phyloP scores from a whole-genome alignment of 768 basidiomycete species.

The Dacryopinax spathularia region DNA sequence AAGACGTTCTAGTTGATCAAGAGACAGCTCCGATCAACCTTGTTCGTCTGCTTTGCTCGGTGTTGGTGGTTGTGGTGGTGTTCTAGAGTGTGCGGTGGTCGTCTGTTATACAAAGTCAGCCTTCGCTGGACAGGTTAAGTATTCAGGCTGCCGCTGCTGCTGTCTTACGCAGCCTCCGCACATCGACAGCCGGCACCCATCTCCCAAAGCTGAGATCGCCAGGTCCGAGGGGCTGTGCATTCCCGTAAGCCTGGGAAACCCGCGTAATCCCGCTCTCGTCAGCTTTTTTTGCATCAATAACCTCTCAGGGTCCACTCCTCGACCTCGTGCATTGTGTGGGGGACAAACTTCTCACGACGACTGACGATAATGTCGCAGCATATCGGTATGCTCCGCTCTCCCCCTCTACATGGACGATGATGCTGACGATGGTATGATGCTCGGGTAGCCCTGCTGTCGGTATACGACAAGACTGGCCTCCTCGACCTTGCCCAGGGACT shows the following conservation, averaged over 20 bases:
- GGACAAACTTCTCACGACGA: background rate
- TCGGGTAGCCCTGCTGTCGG: conserved; percentile 67
- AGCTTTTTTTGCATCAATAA: background rate
- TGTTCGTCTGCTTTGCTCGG: background rate
- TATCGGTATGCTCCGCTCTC: background rate
- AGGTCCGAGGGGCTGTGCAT: too few species aligned
- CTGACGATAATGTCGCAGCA: background rate
- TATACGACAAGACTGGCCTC: conserved; percentile 89
- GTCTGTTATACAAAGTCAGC: too few species aligned
- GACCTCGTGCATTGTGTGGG: too few species aligned
- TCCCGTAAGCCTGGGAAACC: too few species aligned
- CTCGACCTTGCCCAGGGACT: conserved; percentile 82
- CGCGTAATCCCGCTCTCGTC: background rate
- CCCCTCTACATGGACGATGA: background rate
- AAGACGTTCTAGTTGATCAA: background rate
- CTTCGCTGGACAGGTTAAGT: too few species aligned
- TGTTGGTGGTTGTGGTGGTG: background rate
- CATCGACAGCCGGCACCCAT: too few species aligned
- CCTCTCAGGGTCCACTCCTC: background rate
- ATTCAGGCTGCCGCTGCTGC: background rate
- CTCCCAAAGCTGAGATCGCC: too few species aligned
- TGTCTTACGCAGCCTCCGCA: background rate
- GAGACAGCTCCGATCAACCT: conserved; percentile 1
- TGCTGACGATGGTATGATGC: background rate
- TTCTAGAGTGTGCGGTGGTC: background rate